Percentiles rank a stretch among this genome's conserved stretches.
Evolutionary conservation across 805 yeast species (phyloP).

Genomic region (Lachancea kluyveri): DNA sequence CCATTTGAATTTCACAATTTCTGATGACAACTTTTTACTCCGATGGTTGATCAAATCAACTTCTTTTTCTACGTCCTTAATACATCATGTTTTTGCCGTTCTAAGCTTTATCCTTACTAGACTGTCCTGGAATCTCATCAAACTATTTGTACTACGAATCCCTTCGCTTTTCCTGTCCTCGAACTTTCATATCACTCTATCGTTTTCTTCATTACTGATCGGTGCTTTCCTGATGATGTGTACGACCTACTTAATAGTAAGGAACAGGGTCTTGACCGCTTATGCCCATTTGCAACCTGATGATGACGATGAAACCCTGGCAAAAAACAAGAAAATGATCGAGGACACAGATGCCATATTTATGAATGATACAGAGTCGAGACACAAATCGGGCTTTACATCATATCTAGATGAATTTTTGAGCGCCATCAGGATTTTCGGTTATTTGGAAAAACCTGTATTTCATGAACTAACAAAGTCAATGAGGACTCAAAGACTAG

Average conservation of each 20-base stretch:
- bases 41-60: too few relatives aligned
- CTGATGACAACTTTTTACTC: too few relatives aligned
- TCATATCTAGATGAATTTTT: slow-evolving; percentile 84
- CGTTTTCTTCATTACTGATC: slow-evolving; percentile 4
- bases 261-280: slow-evolving; percentile 6
- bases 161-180: slow-evolving; percentile 6
- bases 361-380: slow-evolving; percentile 1
- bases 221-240: slow-evolving; percentile 3
- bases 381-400: slow-evolving; percentile 30
- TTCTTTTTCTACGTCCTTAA: too few relatives aligned
- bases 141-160: slow-evolving; percentile 5
- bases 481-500: slow-evolving; percentile 82
- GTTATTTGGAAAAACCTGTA: slow-evolving; percentile 83
- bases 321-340: slow-evolving; percentile 4
- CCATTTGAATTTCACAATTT: too few relatives aligned
- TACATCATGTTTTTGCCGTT: too few relatives aligned
- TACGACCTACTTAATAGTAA: slow-evolving; percentile 5
- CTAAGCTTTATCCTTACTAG: too few relatives aligned
- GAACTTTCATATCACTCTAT: slow-evolving; percentile 4
- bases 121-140: slow-evolving; percentile 1
- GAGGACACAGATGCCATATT: slow-evolving; percentile 8
- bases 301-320: slow-evolving; percentile 5
- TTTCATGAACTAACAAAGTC: slow-evolving; percentile 89
- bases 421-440: slow-evolving; percentile 88
- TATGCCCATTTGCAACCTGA: slow-evolving; percentile 7